Conservation (phyloP, 768 basidiomycete species). For the Termitomyces sp. region DNA sequence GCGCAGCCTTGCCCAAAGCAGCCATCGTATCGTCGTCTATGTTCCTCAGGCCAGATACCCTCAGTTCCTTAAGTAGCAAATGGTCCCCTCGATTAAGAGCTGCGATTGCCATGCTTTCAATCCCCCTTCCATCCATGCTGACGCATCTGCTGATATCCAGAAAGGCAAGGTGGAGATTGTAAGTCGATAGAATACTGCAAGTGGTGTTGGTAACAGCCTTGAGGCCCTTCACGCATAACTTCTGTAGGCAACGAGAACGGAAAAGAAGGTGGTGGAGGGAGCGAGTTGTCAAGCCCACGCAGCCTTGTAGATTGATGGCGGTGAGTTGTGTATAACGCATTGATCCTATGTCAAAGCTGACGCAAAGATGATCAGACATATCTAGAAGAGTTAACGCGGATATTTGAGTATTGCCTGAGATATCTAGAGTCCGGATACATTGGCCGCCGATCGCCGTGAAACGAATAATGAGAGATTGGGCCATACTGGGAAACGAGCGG, state of each 20-base stretch:
- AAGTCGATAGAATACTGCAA: constrained; percentile 57
- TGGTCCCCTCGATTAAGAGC: constrained; percentile 40
- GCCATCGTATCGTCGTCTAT: constrained; percentile 57
- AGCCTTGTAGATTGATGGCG: constrained; percentile 67
- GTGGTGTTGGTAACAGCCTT: constrained; percentile 67
- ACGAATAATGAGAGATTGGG: constrained; percentile 44
- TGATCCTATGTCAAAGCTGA: constrained; percentile 28
- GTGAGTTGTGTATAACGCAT: constrained; percentile 64
- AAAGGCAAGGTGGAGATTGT: constrained; percentile 48
- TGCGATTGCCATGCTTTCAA: constrained; percentile 41
- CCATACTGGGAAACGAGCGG: constrained; percentile 53
- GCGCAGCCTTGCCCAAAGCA: constrained; percentile 62
- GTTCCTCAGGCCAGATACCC: constrained; percentile 62
- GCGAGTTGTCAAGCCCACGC: constrained; percentile 55
- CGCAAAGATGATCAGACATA: constrained; percentile 50
- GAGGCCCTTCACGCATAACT: constrained; percentile 64
- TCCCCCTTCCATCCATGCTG: constrained; percentile 62
- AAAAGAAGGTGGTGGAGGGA: constrained; percentile 68
- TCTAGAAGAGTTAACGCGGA: constrained; percentile 43
- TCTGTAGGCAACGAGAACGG: constrained; percentile 54
- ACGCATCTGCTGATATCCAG: constrained; percentile 72
- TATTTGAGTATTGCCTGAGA: constrained; percentile 57
- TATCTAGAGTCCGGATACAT: constrained; percentile 58
- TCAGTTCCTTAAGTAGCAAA: constrained; percentile 56
- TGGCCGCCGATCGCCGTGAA: constrained; percentile 54